Percentiles rank a stretch among this genome's conserved stretches.
Conservation (phyloP, 257 asterid species). For the Primulina huaijiensis region DNA sequence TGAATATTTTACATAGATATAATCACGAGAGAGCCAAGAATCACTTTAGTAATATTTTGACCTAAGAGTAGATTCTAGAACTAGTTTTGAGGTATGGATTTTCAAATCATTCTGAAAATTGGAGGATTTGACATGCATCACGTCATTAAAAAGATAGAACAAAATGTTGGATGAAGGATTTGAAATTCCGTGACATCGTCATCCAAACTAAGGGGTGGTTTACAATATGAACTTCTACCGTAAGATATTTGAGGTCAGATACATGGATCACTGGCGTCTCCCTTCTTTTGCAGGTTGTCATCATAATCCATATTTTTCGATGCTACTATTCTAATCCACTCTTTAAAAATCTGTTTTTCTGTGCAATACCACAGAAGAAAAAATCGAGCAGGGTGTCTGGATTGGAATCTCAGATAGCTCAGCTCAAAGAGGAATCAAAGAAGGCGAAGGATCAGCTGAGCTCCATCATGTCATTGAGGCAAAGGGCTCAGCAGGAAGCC, state of each 20-base stretch:
- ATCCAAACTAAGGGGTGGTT: not conserved
- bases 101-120: not conserved
- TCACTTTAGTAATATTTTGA: not conserved
- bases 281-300: not conserved
- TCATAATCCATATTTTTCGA: not conserved
- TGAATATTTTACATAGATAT: not conserved
- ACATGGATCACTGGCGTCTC: not conserved
- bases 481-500: conserved; percentile 62
- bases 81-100: not conserved
- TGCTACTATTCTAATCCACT: not conserved
- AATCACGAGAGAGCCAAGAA: not conserved
- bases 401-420: conserved; percentile 63
- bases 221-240: not conserved
- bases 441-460: conserved; percentile 64
- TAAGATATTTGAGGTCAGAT: not conserved
- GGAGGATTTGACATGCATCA: not conserved
- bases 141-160: not conserved
- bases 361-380: conserved; percentile 50
- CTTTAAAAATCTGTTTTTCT: not conserved
- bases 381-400: conserved; percentile 44
- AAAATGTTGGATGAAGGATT: not conserved
- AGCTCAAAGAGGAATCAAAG: conserved; percentile 72
- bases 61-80: too few relatives aligned
- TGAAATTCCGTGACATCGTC: not conserved
- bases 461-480: conserved; percentile 66